phyloP scores from a whole-genome alignment of 108 stramenopile species.

The Pelagomonas calceolata region DNA sequence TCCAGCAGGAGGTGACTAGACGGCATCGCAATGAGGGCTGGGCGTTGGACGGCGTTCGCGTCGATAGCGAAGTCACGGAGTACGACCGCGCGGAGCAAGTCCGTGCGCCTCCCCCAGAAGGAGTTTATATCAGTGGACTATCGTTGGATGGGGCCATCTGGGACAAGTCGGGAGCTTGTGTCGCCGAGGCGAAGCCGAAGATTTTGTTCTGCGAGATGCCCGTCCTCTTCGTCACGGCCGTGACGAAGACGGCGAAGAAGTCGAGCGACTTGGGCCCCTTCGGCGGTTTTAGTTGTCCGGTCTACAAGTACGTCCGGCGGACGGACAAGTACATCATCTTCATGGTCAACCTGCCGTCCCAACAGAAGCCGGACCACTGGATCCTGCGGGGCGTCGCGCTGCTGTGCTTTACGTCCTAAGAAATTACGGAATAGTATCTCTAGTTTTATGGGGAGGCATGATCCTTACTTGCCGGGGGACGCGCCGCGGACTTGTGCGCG shows the following conservation, averaged over 20 bases:
- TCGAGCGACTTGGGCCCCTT: constrained; percentile 1
- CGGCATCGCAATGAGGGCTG: constrained; percentile 21
- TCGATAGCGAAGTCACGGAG: constrained; percentile 24
- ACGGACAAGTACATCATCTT: constrained; percentile 52
- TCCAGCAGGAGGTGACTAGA: constrained; percentile 40
- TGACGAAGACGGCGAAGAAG: constrained; percentile 10
- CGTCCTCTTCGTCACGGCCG: constrained; percentile 27
- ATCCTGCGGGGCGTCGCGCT: constrained; percentile 48
- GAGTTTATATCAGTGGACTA: constrained; percentile 30
- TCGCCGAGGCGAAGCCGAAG: constrained; percentile 30
- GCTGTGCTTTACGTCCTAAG: constrained; percentile 3
- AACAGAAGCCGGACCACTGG: constrained; percentile 48
- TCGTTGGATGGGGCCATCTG: constrained; percentile 38
- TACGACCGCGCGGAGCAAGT: constrained; percentile 14
- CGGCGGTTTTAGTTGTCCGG: constrained; percentile 32
- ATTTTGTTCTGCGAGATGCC: constrained; percentile 20
- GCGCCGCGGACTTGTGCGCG: too few relatives aligned
- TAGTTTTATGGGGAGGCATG: too few relatives aligned
- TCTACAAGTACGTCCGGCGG: constrained; percentile 49
- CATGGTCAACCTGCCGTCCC: constrained; percentile 34
- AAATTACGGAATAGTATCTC: too few relatives aligned
- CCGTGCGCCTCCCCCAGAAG: constrained; percentile 19
- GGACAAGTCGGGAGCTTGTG: constrained; percentile 12
- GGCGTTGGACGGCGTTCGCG: constrained; percentile 28
- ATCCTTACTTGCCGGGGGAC: too few relatives aligned